Evolutionary conservation across 2,329 filamentous ascomycete species (phyloP).

Genomic region (Diaporthe citriasiana): DNA sequence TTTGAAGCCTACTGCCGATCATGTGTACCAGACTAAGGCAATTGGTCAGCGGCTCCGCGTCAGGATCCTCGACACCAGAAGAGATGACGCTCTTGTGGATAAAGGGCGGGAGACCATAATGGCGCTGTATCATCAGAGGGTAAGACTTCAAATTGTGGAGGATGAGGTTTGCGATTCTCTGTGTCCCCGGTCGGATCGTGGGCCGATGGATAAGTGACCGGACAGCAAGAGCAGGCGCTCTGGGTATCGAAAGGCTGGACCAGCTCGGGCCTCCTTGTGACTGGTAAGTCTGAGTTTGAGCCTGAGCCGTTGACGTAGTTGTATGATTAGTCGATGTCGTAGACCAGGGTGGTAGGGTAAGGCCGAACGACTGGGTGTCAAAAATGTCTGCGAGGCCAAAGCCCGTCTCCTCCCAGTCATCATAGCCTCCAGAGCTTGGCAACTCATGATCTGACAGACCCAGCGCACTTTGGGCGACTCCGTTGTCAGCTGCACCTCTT

Average conservation of each 20-base stretch:
- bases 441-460: not conserved
- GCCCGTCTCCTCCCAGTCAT: not conserved
- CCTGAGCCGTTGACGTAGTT: not conserved
- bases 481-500: not conserved
- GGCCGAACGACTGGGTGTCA: not conserved
- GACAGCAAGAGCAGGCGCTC: not conserved
- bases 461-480: not conserved
- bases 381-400: not conserved
- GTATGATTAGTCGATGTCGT: not conserved
- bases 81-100: not conserved
- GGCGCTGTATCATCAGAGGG: slow-evolving; percentile 2
- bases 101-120: not conserved
- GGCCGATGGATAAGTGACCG: not conserved
- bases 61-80: not conserved
- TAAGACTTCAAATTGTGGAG: slow-evolving; percentile 1
- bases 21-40: not conserved
- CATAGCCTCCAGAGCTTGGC: not conserved
- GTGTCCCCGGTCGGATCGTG: not conserved
- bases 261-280: not conserved
- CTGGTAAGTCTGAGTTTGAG: not conserved
- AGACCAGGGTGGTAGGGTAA: not conserved
- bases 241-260: not conserved
- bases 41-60: not conserved
- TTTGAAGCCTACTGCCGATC: not conserved
- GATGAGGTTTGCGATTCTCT: not conserved